Percentiles rank a stretch among this genome's conserved stretches.
These are phyloP conservation scores for Kwoniella pini DNA, from an alignment of 768 basidiomycete genomes.

Conservation along the genomic window DNA sequence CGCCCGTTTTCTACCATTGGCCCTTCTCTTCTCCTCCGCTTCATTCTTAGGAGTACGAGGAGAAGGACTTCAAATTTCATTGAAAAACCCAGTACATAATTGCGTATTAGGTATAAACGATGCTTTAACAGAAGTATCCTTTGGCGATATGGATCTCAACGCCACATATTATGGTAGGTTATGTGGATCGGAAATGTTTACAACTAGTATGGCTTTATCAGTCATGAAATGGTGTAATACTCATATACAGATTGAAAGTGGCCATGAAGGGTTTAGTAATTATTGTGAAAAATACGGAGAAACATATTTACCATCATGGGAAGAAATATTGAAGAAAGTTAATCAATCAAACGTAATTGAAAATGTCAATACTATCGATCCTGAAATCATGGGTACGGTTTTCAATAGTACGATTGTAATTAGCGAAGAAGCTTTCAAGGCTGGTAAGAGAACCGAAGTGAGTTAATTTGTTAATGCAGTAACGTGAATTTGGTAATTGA, in stretches of 20 bases:
- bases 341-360: not conserved
- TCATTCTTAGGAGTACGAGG: not conserved
- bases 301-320: not conserved
- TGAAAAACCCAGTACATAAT: conserved; percentile 4
- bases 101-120: conserved; percentile 16
- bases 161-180: conserved; percentile 13
- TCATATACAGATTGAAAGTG: not conserved
- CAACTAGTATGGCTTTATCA: conserved; percentile 16
- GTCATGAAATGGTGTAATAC: conserved; percentile 17
- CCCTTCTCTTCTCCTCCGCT: not conserved
- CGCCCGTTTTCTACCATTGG: too few species aligned
- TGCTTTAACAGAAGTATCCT: conserved; percentile 14
- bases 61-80: not conserved
- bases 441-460: conserved; percentile 23
- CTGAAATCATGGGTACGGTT: conserved; percentile 4
- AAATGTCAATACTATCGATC: conserved; percentile 5
- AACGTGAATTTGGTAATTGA: too few species aligned
- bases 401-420: conserved; percentile 20
- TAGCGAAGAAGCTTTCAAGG: conserved; percentile 8
- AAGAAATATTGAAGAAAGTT: conserved; percentile 1
- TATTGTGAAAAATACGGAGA: conserved; percentile 28
- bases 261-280: conserved; percentile 1
- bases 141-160: conserved; percentile 12
- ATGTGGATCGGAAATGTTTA: conserved; percentile 14
- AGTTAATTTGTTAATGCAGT: not conserved